Evolutionary conservation across 148 eudicot species (phyloP).

Genomic region (Tetragonia tetragonoides): DNA sequence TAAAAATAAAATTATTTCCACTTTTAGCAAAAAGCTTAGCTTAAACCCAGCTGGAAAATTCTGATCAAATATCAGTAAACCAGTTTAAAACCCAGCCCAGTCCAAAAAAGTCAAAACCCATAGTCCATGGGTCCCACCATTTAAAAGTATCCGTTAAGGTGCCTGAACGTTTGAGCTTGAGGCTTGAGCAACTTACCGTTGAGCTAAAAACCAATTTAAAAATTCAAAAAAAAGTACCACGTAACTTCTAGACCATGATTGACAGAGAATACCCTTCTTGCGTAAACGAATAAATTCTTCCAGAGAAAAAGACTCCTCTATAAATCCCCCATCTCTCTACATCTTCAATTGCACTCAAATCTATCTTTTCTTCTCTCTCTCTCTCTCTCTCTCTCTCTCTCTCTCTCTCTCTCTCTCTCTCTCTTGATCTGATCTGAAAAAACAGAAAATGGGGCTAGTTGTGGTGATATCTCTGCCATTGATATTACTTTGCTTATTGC

Average conservation of each 20-base stretch:
- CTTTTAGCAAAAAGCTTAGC: not conserved
- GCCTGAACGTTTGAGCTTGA: not conserved
- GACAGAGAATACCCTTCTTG: constrained; percentile 1
- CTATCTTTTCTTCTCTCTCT: not conserved
- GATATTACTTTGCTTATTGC: constrained; percentile 31
- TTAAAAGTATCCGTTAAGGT: constrained; percentile 22
- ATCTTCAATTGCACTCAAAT: not conserved
- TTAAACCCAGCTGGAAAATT: not conserved
- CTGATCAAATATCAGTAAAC: no score
- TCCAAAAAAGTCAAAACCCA: not conserved
- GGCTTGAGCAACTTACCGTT: constrained; percentile 11
- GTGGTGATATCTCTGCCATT: constrained; percentile 44
- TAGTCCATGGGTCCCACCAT: not conserved
- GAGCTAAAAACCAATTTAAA: constrained; percentile 4
- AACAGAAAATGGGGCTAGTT: constrained; percentile 35
- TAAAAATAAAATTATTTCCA: not conserved
- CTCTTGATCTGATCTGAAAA: not conserved
- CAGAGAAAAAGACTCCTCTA: not conserved
- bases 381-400: not conserved
- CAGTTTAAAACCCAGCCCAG: not conserved
- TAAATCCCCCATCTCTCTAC: not conserved
- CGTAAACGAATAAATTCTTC: constrained; percentile 20
- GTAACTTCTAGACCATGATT: constrained; percentile 13
- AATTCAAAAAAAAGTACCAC: not conserved
- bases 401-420: not conserved